Evolutionary conservation across 306 rosid genomes (phyloP).

Genomic region (Oemleria cerasiformis): DNA sequence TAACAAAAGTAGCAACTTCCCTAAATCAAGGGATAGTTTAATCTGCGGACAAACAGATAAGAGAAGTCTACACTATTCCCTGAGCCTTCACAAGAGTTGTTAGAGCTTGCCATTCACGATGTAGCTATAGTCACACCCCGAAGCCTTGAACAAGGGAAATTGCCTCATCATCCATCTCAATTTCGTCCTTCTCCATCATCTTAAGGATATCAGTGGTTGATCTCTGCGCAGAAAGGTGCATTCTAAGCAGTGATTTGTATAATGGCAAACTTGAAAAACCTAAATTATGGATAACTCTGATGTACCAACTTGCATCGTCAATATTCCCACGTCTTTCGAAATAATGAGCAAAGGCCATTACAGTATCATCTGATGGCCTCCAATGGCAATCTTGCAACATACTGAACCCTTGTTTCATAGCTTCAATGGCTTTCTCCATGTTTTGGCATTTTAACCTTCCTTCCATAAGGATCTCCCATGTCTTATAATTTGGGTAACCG

Average conservation of each 20-base stretch:
- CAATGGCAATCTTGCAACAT: conserved; percentile 49
- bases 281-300: conserved; percentile 33
- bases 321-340: conserved; percentile 49
- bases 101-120: conserved; percentile 7
- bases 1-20: conserved; percentile 1
- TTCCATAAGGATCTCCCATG: conserved; percentile 89
- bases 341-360: conserved; percentile 50
- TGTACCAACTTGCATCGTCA: conserved; percentile 44
- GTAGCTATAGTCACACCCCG: conserved; percentile 10
- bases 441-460: conserved; percentile 53
- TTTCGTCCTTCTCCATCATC: conserved; percentile 54
- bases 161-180: conserved; percentile 53
- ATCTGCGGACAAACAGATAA: background rate
- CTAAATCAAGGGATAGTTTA: background rate
- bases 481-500: conserved; percentile 76
- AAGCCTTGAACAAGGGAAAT: conserved; percentile 42
- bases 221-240: conserved; percentile 42
- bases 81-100: conserved; percentile 9
- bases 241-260: conserved; percentile 57
- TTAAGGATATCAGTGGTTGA: conserved; percentile 42
- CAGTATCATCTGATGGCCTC: conserved; percentile 55
- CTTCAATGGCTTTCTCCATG: conserved; percentile 55
- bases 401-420: conserved; percentile 50
- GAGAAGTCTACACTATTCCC: background rate
- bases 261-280: conserved; percentile 49